These are phyloP conservation scores for Spizellomyces punctatus DNA, from an alignment of 192 early-diverging fungal genomes.

Conservation along the genomic window DNA sequence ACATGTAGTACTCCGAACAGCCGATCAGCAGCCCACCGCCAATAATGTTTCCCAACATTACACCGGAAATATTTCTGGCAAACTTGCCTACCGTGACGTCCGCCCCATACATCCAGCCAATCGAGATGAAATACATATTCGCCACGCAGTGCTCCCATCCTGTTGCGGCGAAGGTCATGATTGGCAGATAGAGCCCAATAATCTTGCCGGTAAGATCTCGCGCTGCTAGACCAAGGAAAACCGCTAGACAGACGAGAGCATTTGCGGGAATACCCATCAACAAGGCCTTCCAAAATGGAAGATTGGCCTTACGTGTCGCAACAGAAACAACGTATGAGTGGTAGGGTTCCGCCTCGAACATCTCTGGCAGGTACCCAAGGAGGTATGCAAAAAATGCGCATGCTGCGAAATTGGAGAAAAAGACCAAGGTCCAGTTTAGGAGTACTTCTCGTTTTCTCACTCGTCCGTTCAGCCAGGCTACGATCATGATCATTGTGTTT, in stretches of 20 bases:
- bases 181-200: slow-evolving; percentile 33
- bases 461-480: slow-evolving; percentile 28
- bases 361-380: slow-evolving; percentile 28
- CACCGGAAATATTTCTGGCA: slow-evolving; percentile 18
- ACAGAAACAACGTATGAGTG: slow-evolving; percentile 27
- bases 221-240: slow-evolving; percentile 36
- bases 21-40: slow-evolving; percentile 38
- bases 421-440: slow-evolving; percentile 36
- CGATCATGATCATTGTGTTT: slow-evolving; percentile 40
- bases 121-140: slow-evolving; percentile 38
- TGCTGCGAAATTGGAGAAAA: slow-evolving; percentile 33
- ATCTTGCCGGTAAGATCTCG: slow-evolving; percentile 42
- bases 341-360: slow-evolving; percentile 35
- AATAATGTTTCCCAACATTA: slow-evolving; percentile 37
- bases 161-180: slow-evolving; percentile 36
- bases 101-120: slow-evolving; percentile 35
- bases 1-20: slow-evolving; percentile 38
- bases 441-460: slow-evolving; percentile 24
- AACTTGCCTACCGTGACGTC: slow-evolving; percentile 17
- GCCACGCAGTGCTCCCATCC: slow-evolving; percentile 40
- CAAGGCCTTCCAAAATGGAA: slow-evolving; percentile 29
- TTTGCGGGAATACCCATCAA: slow-evolving; percentile 38
- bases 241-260: slow-evolving; percentile 40
- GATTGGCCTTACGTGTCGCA: slow-evolving; percentile 24
- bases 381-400: slow-evolving; percentile 25